phyloP scores from a whole-genome alignment of 2,329 filamentous ascomycete genomes.

The Blastomyces emzantsi region DNA sequence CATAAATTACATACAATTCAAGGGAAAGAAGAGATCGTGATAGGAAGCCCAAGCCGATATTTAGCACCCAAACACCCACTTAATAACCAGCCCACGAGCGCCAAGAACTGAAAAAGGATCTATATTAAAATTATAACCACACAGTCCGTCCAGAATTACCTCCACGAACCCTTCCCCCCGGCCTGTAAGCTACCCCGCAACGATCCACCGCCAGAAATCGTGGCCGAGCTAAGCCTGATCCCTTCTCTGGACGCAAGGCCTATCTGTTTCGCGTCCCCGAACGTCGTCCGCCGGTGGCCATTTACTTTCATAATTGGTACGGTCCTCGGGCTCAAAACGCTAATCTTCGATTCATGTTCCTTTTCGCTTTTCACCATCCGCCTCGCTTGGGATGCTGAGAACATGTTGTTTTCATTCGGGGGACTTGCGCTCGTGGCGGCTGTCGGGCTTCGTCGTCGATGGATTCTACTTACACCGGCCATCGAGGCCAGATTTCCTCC shows the following conservation, averaged over 20 bases:
- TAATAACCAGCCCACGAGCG: conserved; percentile 3
- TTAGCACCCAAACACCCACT: conserved; percentile 6
- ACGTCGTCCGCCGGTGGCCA: conserved; percentile 34
- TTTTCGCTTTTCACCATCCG: conserved; percentile 57
- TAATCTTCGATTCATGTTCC: conserved; percentile 46
- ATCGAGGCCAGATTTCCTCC: conserved; percentile 32
- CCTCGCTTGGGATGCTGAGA: conserved; percentile 57
- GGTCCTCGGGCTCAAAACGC: conserved; percentile 53
- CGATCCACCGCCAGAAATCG: conserved; percentile 28
- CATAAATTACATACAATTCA: background rate
- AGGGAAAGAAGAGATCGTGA: background rate
- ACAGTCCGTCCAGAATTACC: conserved; percentile 16
- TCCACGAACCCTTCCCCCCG: conserved; percentile 22
- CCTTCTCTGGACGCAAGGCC: conserved; percentile 32
- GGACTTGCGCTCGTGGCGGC: conserved; percentile 43
- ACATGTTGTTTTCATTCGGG: conserved; percentile 47
- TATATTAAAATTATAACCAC: conserved; percentile 1
- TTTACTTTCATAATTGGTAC: conserved; percentile 50
- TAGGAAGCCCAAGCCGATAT: background rate
- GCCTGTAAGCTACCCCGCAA: conserved; percentile 26
- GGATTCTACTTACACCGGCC: conserved; percentile 34
- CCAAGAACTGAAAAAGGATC: conserved; percentile 9
- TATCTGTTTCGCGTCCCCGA: conserved; percentile 34
- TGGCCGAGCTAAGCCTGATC: conserved; percentile 31
- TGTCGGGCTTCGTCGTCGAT: conserved; percentile 50